Evolutionary conservation across 306 rosid species (phyloP), one percentile per base, ranked within the genome.

Genomic region (Adenanthera pavonina): DNA sequence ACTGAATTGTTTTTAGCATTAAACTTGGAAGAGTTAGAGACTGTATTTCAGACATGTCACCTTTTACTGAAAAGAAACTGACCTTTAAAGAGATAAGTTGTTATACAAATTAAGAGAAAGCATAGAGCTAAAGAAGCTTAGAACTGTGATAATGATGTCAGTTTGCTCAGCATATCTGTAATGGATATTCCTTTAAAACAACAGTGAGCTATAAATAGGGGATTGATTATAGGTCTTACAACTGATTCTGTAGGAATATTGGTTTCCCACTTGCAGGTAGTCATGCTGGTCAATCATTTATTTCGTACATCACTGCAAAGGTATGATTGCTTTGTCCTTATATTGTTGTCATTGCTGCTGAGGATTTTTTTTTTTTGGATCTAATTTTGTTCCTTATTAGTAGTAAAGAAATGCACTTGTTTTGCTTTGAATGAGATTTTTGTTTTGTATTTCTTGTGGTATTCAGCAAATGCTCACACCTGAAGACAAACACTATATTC

Each of bases 231-330:
- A 12, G 68, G 40, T 30, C 17, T 61, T 33, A 33, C 5, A 38
- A 33, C n/a, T 61, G 68, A 61, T 61, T 61, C n/a, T 61, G 41
- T 33, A 41, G 68, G 38, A 30, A 15, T 34, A 4, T 1, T 61
- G 68, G 68, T 61, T 61, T 41, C 68, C 3, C 68, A 61, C n/a
- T 61, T 84, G 83, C 96, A 95, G 98, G 91, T 81, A 86, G 94
- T 87, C 90, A 85, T 62, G 86, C 91, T 75, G 99, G 99, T 61
- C 92, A 89, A 80, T 90, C 94, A 47, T 93, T 95, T 81, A 90
- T 81, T 81, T 95, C 99, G 72, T 90, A 88, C 48, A 83, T 95
- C 75, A 87, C 94, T 12, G 92, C 92, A 30, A 95, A 93, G 99
- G 99, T 95, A 87, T 72, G 80, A 49, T 80, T 80, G 64, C 38